Percentiles rank a stretch among this genome's conserved stretches.
Conservation (phyloP, 148 eudicot species). For the Vaccinium macrocarpon region DNA sequence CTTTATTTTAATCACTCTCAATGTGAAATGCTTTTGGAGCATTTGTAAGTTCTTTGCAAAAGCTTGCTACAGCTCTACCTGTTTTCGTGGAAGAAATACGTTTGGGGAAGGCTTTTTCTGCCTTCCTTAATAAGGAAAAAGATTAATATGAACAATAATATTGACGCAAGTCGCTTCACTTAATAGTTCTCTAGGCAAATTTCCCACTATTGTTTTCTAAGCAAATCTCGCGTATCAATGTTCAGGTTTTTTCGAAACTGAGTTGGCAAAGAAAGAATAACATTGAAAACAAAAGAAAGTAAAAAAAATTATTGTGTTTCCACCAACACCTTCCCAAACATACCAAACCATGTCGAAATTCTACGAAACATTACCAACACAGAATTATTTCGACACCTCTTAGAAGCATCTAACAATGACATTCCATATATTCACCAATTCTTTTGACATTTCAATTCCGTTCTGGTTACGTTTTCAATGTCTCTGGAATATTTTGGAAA, state of each 20-base stretch:
- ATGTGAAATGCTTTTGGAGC: neutral
- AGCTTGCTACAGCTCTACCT: neutral
- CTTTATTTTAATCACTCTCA: neutral
- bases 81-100: neutral
- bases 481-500: neutral
- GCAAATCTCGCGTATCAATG: neutral
- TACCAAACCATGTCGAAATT: neutral
- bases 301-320: no score
- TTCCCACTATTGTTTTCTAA: neutral
- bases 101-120: neutral
- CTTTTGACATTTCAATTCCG: neutral
- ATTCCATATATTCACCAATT: neutral
- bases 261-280: neutral
- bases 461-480: no score
- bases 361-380: neutral
- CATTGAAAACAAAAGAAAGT: neutral
- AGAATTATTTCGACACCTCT: neutral
- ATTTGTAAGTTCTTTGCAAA: neutral
- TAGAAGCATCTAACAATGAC: neutral
- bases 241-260: neutral
- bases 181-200: neutral
- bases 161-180: neutral
- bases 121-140: neutral
- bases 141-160: neutral
- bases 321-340: neutral